These are phyloP conservation scores for Phaeosphaeriaceae sp. DNA, from an alignment of 2,329 filamentous ascomycete species.

Conservation along the genomic window DNA sequence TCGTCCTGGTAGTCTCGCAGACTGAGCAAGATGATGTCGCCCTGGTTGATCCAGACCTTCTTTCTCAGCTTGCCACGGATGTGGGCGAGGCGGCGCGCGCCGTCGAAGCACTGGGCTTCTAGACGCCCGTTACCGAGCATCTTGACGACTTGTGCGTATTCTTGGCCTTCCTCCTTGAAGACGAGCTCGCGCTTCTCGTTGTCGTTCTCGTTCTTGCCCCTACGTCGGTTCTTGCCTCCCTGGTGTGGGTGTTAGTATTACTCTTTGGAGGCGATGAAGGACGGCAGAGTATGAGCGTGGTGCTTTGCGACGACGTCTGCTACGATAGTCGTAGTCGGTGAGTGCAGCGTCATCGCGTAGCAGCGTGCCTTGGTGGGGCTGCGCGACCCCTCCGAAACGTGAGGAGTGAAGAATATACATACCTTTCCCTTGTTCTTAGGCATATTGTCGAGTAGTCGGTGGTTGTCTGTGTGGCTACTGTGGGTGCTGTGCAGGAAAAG, in stretches of 20 bases:
- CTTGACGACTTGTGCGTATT: constrained; percentile 88
- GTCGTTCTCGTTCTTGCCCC: constrained; percentile 96
- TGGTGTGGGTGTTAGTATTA: constrained; percentile 48
- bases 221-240: constrained; percentile 98
- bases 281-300: constrained; percentile 7
- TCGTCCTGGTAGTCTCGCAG: constrained; percentile 93
- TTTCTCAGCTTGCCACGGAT: constrained; percentile 97
- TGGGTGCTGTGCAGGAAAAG: constrained; percentile 5
- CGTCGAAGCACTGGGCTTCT: constrained; percentile 94
- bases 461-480: constrained; percentile 13
- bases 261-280: not conserved
- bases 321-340: not conserved
- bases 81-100: constrained; percentile 82
- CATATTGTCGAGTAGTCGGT: constrained; percentile 65
- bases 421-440: constrained; percentile 99
- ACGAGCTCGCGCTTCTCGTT: constrained; percentile 98
- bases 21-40: constrained; percentile 75
- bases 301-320: not conserved
- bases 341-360: constrained; percentile 23
- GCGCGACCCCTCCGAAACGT: constrained; percentile 15
- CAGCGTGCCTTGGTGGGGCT: constrained; percentile 27
- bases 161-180: constrained; percentile 98
- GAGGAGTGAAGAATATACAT: constrained; percentile 37
- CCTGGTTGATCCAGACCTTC: constrained; percentile 97
- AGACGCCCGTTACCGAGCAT: constrained; percentile 96